Conservation (phyloP, 2,329 filamentous ascomycete genomes). For the Teratosphaeria pseudoeucalypti region DNA sequence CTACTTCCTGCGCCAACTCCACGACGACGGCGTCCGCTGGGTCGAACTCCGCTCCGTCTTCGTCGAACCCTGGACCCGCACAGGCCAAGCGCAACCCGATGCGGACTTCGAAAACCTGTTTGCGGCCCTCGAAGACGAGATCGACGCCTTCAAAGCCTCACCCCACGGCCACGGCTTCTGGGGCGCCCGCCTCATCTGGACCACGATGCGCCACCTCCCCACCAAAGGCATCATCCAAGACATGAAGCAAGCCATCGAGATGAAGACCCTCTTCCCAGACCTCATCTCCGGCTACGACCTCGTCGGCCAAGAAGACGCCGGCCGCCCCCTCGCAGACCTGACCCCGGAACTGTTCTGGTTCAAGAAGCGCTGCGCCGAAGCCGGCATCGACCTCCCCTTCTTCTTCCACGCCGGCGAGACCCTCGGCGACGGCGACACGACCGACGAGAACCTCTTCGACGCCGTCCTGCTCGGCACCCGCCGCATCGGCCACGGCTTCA, state of each 20-base stretch:
- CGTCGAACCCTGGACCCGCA: conserved; percentile 56
- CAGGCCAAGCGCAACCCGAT: conserved; percentile 56
- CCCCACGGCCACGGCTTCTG: conserved; percentile 68
- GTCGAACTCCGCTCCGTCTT: conserved; percentile 74
- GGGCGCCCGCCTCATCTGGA: conserved; percentile 80
- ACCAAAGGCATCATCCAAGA: conserved; percentile 57
- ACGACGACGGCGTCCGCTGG: conserved; percentile 76
- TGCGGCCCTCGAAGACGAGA: conserved; percentile 63
- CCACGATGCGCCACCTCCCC: conserved; percentile 54
- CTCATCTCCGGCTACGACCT: conserved; percentile 81
- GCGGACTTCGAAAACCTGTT: conserved; percentile 60
- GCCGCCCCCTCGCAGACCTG: conserved; percentile 63
- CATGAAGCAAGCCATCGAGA: conserved; percentile 80
- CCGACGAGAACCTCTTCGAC: conserved; percentile 81
- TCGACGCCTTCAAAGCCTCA: conserved; percentile 62
- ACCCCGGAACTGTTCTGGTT: conserved; percentile 90
- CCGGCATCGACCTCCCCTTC: conserved; percentile 76
- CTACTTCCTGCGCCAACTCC: conserved; percentile 58
- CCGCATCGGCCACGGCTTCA: conserved; percentile 82
- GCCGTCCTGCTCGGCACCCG: conserved; percentile 77
- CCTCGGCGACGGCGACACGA: conserved; percentile 64
- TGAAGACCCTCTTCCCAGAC: conserved; percentile 68
- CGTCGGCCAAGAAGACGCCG: conserved; percentile 76
- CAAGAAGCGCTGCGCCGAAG: conserved; percentile 68
- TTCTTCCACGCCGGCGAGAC: conserved; percentile 93